Conservation (phyloP, 2,329 filamentous ascomycete genomes). For the Ophiostoma himal-ulmi region DNA sequence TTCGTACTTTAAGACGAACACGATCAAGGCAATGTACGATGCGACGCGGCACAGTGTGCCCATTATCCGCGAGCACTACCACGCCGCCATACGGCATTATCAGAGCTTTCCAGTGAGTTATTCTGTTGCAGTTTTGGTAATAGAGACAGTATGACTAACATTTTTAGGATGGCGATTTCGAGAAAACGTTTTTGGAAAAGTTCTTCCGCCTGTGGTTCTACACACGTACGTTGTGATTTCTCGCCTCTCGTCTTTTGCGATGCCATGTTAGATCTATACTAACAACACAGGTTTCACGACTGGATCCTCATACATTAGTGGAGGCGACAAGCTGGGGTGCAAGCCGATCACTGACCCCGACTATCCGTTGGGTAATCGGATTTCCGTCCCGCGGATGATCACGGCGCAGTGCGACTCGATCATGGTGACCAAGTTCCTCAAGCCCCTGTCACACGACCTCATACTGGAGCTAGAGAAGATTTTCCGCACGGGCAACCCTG, state of each 20-base stretch:
- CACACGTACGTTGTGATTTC: constrained; percentile 36
- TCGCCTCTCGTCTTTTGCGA: background rate
- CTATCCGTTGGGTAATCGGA: constrained; percentile 35
- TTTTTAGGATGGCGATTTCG: constrained; percentile 27
- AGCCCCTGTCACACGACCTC: constrained; percentile 33
- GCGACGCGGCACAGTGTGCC: constrained; percentile 25
- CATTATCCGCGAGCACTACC: constrained; percentile 22
- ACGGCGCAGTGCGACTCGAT: constrained; percentile 44
- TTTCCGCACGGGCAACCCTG: constrained; percentile 33
- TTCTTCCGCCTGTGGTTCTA: constrained; percentile 45
- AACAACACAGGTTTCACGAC: constrained; percentile 38
- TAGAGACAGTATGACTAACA: background rate
- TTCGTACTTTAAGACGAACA: constrained; percentile 35
- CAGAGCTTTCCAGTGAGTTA: constrained; percentile 23
- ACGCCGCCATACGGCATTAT: constrained; percentile 28
- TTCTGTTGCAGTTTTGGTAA: background rate
- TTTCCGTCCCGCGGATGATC: constrained; percentile 41
- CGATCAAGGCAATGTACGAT: constrained; percentile 31
- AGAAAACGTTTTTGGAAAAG: constrained; percentile 36
- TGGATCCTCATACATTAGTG: constrained; percentile 41
- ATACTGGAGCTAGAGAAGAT: constrained; percentile 35
- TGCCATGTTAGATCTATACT: background rate
- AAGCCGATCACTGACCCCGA: constrained; percentile 33
- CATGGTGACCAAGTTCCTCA: constrained; percentile 35
- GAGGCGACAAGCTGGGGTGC: constrained; percentile 40